These are phyloP conservation scores for Penicillium griseofulvum DNA, from an alignment of 2,329 filamentous ascomycete species.

Conservation along the genomic window DNA sequence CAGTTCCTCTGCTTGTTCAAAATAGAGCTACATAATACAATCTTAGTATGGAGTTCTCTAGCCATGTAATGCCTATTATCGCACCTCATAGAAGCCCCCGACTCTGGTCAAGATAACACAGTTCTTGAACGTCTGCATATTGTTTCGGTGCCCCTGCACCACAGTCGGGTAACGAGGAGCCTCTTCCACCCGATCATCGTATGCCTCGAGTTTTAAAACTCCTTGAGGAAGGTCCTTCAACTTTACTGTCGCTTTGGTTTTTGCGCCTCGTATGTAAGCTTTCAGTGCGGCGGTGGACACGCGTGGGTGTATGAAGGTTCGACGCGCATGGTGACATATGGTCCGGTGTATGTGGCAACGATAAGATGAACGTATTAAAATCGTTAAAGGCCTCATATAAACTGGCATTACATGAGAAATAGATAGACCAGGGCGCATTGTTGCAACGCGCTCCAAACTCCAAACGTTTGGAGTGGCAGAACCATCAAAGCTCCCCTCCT, in stretches of 20 bases:
- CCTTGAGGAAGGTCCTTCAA: conserved; percentile 58
- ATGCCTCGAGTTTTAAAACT: conserved; percentile 45
- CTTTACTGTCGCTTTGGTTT: conserved; percentile 38
- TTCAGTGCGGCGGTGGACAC: conserved; percentile 11
- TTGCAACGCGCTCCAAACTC: conserved; percentile 13
- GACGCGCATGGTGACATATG: conserved; percentile 33
- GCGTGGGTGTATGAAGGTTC: conserved; percentile 19
- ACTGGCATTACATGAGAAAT: conserved; percentile 11
- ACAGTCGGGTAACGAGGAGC: conserved; percentile 76
- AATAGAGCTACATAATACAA: conserved; percentile 64
- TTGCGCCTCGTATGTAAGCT: conserved; percentile 29
- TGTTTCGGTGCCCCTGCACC: conserved; percentile 77
- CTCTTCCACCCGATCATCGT: conserved; percentile 46
- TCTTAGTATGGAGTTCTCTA: conserved; percentile 1
- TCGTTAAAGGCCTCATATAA: not conserved
- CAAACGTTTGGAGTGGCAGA: conserved; percentile 13
- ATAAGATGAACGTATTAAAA: conserved; percentile 8
- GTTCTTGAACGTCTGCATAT: conserved; percentile 86
- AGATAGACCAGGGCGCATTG: conserved; percentile 25
- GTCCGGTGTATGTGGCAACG: conserved; percentile 25
- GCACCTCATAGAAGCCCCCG: conserved; percentile 86
- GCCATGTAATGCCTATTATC: not conserved
- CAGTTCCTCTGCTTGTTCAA: conserved; percentile 88
- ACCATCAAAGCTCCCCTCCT: conserved; percentile 26
- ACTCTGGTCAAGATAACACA: conserved; percentile 90